A percentile compares a stretch with the other conserved stretches of the same genome.
Evolutionary conservation across 371 early-diverging fungal species (phyloP).

Genomic region (Phascolomyces articulosus): DNA sequence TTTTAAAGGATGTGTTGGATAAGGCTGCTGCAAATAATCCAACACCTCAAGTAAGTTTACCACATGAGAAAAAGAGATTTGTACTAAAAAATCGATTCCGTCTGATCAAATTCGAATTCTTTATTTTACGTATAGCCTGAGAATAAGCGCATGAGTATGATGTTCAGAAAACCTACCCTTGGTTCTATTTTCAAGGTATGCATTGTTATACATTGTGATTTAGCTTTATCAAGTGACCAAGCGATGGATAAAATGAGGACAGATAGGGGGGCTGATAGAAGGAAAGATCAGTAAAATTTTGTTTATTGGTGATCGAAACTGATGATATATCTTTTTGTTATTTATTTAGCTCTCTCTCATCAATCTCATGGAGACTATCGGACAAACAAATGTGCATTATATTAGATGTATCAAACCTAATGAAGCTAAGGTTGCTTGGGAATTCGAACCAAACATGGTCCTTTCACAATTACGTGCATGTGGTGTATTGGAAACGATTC

Average conservation of each 20-base stretch:
- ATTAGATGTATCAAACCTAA: constrained; percentile 98
- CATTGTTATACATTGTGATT: too few relatives aligned
- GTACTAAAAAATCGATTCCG: neutral
- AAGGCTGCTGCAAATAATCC: constrained; percentile 53
- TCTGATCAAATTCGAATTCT: neutral
- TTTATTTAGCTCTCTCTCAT: constrained; percentile 74
- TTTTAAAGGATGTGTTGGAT: constrained; percentile 75
- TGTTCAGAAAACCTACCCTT: constrained; percentile 80
- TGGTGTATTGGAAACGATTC: constrained; percentile 99
- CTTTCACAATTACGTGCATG: constrained; percentile 97
- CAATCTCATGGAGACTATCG: constrained; percentile 92
- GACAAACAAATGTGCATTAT: constrained; percentile 92
- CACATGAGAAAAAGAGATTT: neutral
- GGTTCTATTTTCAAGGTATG: constrained; percentile 74
- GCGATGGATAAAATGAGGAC: too few relatives aligned
- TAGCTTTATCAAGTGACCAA: too few relatives aligned
- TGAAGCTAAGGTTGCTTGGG: constrained; percentile 86
- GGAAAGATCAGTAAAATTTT: too few relatives aligned
- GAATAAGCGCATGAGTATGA: constrained; percentile 55
- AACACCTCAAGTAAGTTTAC: constrained; percentile 31
- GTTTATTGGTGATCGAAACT: too few relatives aligned
- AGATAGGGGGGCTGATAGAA: too few relatives aligned
- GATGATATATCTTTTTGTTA: too few relatives aligned
- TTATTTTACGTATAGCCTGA: constrained; percentile 12
- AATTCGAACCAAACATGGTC: constrained; percentile 91